Evolutionary conservation across 75 land plant genomes (phyloP).

Genomic region (Adiantum capillusveneris): DNA sequence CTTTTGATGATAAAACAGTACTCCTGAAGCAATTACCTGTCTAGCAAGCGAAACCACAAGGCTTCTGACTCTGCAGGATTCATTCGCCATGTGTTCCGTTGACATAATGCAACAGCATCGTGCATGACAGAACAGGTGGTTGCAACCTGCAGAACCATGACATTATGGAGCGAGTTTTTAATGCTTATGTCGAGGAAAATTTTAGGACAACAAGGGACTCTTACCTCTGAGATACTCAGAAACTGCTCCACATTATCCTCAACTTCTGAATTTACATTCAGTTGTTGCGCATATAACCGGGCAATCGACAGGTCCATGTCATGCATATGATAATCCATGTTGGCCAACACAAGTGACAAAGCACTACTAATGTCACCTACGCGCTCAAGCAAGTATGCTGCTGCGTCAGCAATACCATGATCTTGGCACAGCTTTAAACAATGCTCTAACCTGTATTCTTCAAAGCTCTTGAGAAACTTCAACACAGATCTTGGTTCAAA

Average conservation of each 20-base stretch:
- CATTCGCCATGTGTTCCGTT: conserved; percentile 80
- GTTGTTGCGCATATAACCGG: conserved; percentile 14
- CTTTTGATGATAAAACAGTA: too few species aligned
- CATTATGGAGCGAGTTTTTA: neutral
- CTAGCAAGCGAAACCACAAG: conserved; percentile 88
- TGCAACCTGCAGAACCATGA: conserved; percentile 38
- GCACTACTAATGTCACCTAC: conserved; percentile 97
- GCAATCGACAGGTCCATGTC: conserved; percentile 49
- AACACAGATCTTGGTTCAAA: conserved; percentile 75
- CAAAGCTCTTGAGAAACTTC: conserved; percentile 75
- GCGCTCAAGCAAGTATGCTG: conserved; percentile 85
- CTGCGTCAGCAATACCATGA: conserved; percentile 83
- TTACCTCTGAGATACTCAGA: conserved; percentile 61
- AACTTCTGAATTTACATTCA: conserved; percentile 7
- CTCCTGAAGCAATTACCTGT: conserved; percentile 40
- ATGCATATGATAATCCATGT: conserved; percentile 38
- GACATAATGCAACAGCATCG: conserved; percentile 73
- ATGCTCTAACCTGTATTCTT: conserved; percentile 82
- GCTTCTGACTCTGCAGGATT: conserved; percentile 70
- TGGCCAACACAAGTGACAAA: conserved; percentile 53
- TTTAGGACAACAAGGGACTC: neutral
- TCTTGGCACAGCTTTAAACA: conserved; percentile 90
- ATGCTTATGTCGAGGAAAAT: neutral
- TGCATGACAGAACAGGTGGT: conserved; percentile 36
- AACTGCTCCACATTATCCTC: conserved; percentile 21